Base-by-base conservation (phyloP, 805 yeast genomes). In the Lipomyces sp. region DNA sequence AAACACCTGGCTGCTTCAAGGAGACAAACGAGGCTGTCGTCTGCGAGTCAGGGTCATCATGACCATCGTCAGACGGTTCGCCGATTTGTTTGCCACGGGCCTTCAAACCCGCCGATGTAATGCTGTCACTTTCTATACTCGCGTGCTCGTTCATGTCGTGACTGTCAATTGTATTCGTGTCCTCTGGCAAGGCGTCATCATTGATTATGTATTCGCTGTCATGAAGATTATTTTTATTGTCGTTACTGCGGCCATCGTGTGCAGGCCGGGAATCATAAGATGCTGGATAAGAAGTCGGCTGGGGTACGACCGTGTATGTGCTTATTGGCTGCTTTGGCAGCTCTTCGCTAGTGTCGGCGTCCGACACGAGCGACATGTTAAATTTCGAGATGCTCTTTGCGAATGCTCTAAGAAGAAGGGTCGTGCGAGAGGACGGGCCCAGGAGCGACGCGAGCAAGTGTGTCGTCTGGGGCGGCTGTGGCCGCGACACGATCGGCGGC, bases 381-480 rank as follows among this genome's bases (percentile, higher is more conserved):
- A 55, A 53, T 14, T 43, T 47, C 45, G 53, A 51, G 10, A 55
- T 51, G 31, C 51, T 47, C 29, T 47, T 47, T 18, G 59, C 59
- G 22, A 55, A 55, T 6, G 59, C 59, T 19, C 47, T 43, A 5
- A 55, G 43, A 4, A 55, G 53, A 14, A 47, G 28, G 5, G 59
- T 51, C 10, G 59, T 55, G 16, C 43, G 45, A 10, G 56, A 51
- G 18, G 58, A 54, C n/a, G 58, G 48, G 2, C 56, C 57, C 14
- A 54, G 52, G 1, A 55, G 39, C 8, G 59, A 53, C 14, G 57
- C 21, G 19, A 55, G 47, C 11, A 55, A 41, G 29, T 45, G 55
- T 16, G 56, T 33, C 7, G 54, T 34, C 44, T 45, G 53, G 11
- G 59, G 59, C 5, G 46, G 53, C 19, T 31, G 28, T 6, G 59